phyloP scores from a whole-genome alignment of 2,329 filamentous ascomycete species.

The Ceratocystis destructans region DNA sequence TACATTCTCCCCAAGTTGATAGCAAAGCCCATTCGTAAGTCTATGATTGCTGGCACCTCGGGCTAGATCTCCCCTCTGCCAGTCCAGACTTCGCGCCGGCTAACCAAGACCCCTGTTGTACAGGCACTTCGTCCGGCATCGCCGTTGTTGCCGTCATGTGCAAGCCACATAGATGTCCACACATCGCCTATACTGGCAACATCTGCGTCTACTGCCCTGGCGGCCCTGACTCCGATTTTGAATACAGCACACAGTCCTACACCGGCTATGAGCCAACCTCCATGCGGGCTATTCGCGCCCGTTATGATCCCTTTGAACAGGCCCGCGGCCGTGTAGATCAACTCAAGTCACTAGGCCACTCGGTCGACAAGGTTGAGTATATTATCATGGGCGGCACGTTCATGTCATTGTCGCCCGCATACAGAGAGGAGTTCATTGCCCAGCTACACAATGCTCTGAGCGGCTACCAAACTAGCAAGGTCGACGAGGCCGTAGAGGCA shows the following conservation, averaged over 20 bases:
- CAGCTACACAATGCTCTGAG: slow-evolving; percentile 94
- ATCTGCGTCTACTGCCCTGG: slow-evolving; percentile 98
- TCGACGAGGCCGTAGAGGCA: slow-evolving; percentile 87
- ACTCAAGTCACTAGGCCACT: slow-evolving; percentile 88
- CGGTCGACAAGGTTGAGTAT: slow-evolving; percentile 97
- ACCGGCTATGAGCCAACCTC: slow-evolving; percentile 97
- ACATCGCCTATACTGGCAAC: slow-evolving; percentile 96
- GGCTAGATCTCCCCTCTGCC: no score
- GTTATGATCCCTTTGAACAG: slow-evolving; percentile 97
- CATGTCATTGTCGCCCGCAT: slow-evolving; percentile 84
- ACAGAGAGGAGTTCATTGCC: slow-evolving; percentile 85
- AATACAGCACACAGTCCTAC: slow-evolving; percentile 98
- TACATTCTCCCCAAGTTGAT: slow-evolving; percentile 94
- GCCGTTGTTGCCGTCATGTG: slow-evolving; percentile 99
- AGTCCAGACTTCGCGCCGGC: background rate
- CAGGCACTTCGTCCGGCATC: slow-evolving; percentile 86
- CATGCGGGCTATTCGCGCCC: slow-evolving; percentile 91
- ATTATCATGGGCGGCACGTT: slow-evolving; percentile 99
- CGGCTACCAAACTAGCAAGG: slow-evolving; percentile 84
- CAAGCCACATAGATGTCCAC: slow-evolving; percentile 93
- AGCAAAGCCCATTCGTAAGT: slow-evolving; percentile 80
- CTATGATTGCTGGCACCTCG: no score
- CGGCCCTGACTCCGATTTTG: slow-evolving; percentile 94
- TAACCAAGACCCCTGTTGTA: background rate
- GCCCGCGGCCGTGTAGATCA: slow-evolving; percentile 91